Percentiles rank a stretch among this genome's conserved stretches.
Conservation (phyloP, 1,139 yeast genomes). For the Zygotorulaspora mrakii region DNA sequence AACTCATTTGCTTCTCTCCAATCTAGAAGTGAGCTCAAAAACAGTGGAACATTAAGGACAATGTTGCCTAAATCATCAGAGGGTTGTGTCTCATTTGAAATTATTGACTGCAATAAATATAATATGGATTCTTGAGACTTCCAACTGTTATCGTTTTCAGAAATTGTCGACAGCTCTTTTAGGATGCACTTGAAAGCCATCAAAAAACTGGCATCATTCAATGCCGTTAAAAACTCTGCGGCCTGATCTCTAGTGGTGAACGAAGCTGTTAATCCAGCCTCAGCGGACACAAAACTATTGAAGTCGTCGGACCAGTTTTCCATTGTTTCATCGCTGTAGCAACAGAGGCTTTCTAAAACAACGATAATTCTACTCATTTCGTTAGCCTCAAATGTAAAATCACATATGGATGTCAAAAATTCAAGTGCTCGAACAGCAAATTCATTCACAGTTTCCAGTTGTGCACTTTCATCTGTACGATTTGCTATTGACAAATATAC, state of each 20-base stretch:
- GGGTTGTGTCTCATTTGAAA: constrained; percentile 20
- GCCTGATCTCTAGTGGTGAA: constrained; percentile 52
- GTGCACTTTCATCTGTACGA: constrained; percentile 12
- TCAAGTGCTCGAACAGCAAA: constrained; percentile 34
- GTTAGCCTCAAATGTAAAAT: constrained; percentile 13
- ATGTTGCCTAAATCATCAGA: constrained; percentile 14
- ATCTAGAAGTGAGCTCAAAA: constrained; percentile 8
- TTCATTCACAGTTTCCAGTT: constrained; percentile 32
- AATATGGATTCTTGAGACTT: constrained; percentile 36
- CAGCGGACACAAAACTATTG: constrained; percentile 67
- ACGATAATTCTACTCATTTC: constrained; percentile 18
- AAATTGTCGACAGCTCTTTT: constrained; percentile 6
- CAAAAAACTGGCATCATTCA: constrained; percentile 29
- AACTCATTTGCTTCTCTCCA: constrained; percentile 17
- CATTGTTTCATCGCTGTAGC: constrained; percentile 33
- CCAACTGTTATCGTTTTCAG: constrained; percentile 23
- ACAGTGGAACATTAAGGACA: constrained; percentile 3
- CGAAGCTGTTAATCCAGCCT: constrained; percentile 57
- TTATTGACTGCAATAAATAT: constrained; percentile 29
- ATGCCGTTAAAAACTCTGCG: constrained; percentile 39
- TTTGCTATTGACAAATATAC: constrained; percentile 8
- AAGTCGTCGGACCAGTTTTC: constrained; percentile 50
- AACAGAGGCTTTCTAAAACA: constrained; percentile 20
- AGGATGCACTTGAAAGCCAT: constrained; percentile 7
- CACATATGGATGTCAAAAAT: constrained; percentile 29